These are phyloP conservation scores for Diplodia mutila DNA, from an alignment of 2,329 filamentous ascomycete genomes.

Conservation along the genomic window DNA sequence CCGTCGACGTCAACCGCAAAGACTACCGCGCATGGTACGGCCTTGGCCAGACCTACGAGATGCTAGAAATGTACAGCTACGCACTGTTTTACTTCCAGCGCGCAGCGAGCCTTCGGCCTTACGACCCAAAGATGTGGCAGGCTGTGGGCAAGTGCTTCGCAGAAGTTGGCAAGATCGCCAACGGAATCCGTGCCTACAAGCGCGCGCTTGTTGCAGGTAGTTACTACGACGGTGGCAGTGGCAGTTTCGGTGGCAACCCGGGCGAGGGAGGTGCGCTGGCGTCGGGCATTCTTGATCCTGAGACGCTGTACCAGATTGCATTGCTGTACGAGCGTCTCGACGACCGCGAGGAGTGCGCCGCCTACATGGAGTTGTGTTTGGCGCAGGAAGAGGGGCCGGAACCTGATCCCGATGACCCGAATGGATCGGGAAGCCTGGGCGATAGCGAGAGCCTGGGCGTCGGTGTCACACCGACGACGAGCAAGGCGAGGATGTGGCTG, in stretches of 20 bases:
- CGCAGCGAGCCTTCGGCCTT: slow-evolving; percentile 87
- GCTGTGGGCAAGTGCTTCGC: slow-evolving; percentile 90
- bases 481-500: slow-evolving; percentile 91
- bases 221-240: slow-evolving; percentile 73
- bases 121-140: slow-evolving; percentile 99
- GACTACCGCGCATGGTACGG: slow-evolving; percentile 99
- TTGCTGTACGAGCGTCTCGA: slow-evolving; percentile 81
- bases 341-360: slow-evolving; percentile 77
- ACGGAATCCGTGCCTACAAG: slow-evolving; percentile 94
- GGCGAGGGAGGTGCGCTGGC: slow-evolving; percentile 46
- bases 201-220: slow-evolving; percentile 86
- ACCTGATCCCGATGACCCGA: slow-evolving; percentile 32
- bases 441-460: slow-evolving; percentile 62
- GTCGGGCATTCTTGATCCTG: slow-evolving; percentile 75
- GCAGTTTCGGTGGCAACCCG: slow-evolving; percentile 53
- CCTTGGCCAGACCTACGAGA: slow-evolving; percentile 93
- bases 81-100: slow-evolving; percentile 98
- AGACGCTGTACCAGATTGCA: slow-evolving; percentile 88
- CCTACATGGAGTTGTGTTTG: slow-evolving; percentile 95
- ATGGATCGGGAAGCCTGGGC: slow-evolving; percentile 35
- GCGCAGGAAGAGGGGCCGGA: slow-evolving; percentile 81
- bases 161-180: slow-evolving; percentile 82
- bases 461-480: slow-evolving; percentile 88
- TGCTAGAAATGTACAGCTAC: slow-evolving; percentile 97
- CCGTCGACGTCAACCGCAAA: slow-evolving; percentile 92